A percentile compares a stretch with the other conserved stretches of the same genome.
These are phyloP conservation scores for Inonotus hispidus DNA, from an alignment of 1,284 basidiomycete genomes.

Conservation along the genomic window DNA sequence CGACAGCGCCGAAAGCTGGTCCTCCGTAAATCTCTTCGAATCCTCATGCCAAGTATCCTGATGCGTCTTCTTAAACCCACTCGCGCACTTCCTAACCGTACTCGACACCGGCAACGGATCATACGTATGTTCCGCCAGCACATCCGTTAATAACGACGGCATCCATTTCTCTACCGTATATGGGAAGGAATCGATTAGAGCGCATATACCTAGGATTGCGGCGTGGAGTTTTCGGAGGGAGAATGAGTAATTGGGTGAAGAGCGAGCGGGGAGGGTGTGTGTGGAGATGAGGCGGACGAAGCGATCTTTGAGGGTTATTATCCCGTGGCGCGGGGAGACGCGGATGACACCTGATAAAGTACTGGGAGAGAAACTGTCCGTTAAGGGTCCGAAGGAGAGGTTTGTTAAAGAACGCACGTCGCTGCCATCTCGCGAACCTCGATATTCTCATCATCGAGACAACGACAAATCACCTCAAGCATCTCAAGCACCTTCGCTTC, in stretches of 20 bases:
- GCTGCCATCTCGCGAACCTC: constrained; percentile 76
- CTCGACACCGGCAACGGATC: constrained; percentile 77
- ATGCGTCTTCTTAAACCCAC: constrained; percentile 73
- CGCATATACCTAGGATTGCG: constrained; percentile 75
- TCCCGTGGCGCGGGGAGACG: constrained; percentile 70
- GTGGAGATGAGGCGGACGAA: constrained; percentile 62
- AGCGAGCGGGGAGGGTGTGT: constrained; percentile 51
- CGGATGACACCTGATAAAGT: constrained; percentile 79
- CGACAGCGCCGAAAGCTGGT: constrained; percentile 65
- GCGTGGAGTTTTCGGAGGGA: constrained; percentile 70
- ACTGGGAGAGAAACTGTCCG: constrained; percentile 29
- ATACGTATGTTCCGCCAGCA: constrained; percentile 76
- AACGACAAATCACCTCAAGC: constrained; percentile 64
- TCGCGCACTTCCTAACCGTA: constrained; percentile 66
- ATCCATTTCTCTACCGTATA: constrained; percentile 86
- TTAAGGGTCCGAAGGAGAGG: not conserved
- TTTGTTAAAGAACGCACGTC: constrained; percentile 40
- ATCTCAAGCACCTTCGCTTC: constrained; percentile 63
- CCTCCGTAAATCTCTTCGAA: constrained; percentile 66
- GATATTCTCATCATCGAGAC: constrained; percentile 68
- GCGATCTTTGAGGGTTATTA: constrained; percentile 67
- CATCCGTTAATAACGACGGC: constrained; percentile 65
- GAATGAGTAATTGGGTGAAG: constrained; percentile 52
- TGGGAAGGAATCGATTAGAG: constrained; percentile 76
- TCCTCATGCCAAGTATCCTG: constrained; percentile 86